phyloP scores from a whole-genome alignment of 148 eudicot species.

The Drosera capensis region DNA sequence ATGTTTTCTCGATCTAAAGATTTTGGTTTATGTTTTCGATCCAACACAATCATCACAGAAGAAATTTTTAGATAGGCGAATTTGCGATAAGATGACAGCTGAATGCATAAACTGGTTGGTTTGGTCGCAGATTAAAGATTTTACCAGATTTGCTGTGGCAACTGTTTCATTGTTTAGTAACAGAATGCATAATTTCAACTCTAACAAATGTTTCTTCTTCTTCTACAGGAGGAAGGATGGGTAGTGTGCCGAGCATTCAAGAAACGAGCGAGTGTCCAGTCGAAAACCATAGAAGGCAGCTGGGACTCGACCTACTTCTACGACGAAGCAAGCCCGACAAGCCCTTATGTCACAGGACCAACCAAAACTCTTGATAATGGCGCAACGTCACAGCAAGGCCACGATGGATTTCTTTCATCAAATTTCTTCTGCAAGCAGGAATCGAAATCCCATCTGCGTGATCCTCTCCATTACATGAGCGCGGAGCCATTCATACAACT shows the following conservation, averaged over 20 bases:
- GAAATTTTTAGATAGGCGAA: too few relatives aligned
- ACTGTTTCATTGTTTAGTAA: too few relatives aligned
- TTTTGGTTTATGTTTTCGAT: too few relatives aligned
- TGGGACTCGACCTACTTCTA: constrained; percentile 23
- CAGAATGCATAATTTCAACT: neutral
- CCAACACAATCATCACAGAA: too few relatives aligned
- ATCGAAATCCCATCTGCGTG: constrained; percentile 27
- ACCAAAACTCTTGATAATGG: constrained; percentile 19
- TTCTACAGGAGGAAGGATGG: constrained; percentile 36
- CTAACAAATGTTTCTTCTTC: neutral
- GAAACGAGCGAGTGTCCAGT: constrained; percentile 26
- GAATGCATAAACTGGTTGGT: too few relatives aligned
- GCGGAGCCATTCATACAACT: constrained; percentile 54
- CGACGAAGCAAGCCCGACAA: constrained; percentile 24
- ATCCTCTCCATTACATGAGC: constrained; percentile 22
- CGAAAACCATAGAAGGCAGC: constrained; percentile 15
- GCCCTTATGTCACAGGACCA: constrained; percentile 3
- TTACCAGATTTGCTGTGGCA: neutral
- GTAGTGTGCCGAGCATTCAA: constrained; percentile 41
- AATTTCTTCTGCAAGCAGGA: constrained; percentile 64
- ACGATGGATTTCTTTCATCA: constrained; percentile 12
- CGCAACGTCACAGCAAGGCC: constrained; percentile 10
- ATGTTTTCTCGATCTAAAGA: too few relatives aligned
- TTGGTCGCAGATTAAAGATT: too few relatives aligned
- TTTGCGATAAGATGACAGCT: too few relatives aligned